Conservation (phyloP, 1,284 basidiomycete genomes). For the Marasmius tenuissimus region DNA sequence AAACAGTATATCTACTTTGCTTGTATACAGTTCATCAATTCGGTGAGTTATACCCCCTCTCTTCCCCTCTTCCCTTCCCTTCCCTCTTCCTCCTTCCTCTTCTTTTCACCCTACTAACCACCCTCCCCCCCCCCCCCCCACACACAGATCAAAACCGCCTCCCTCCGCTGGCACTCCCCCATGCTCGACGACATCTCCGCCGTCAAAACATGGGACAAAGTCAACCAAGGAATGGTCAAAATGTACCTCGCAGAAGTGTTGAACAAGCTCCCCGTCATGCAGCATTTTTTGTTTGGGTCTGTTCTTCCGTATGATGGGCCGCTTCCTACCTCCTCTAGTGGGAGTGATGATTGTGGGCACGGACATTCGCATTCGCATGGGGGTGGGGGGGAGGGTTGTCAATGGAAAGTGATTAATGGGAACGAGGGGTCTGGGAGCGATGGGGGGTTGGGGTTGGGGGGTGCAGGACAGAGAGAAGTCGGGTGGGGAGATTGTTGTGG, state of each 20-base stretch:
- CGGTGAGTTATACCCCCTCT: slow-evolving; percentile 47
- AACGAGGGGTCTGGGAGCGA: no score
- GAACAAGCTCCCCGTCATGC: slow-evolving; percentile 92
- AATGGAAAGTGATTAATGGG: slow-evolving; percentile 2
- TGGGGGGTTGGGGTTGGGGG: slow-evolving; percentile 41
- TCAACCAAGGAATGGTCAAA: slow-evolving; percentile 97
- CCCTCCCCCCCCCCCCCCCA: background rate
- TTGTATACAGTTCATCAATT: slow-evolving; percentile 96
- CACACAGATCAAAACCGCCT: slow-evolving; percentile 88
- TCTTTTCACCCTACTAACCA: slow-evolving; percentile 8
- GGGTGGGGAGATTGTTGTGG: slow-evolving; percentile 97
- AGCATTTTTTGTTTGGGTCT: slow-evolving; percentile 94
- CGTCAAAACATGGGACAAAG: slow-evolving; percentile 96
- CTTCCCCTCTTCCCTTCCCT: background rate
- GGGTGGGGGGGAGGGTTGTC: no score
- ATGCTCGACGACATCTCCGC: slow-evolving; percentile 99
- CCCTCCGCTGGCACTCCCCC: slow-evolving; percentile 96
- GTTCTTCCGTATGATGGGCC: slow-evolving; percentile 76
- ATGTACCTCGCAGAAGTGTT: slow-evolving; percentile 98
- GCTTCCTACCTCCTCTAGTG: no score
- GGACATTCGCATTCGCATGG: no score
- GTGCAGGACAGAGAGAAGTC: slow-evolving; percentile 45
- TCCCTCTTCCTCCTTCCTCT: background rate
- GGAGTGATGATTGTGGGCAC: no score
- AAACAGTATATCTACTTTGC: slow-evolving; percentile 97